A percentile compares a stretch with the other conserved stretches of the same genome.
phyloP scores from a whole-genome alignment of 2,329 filamentous ascomycete genomes.

The Anisogramma anomala region DNA sequence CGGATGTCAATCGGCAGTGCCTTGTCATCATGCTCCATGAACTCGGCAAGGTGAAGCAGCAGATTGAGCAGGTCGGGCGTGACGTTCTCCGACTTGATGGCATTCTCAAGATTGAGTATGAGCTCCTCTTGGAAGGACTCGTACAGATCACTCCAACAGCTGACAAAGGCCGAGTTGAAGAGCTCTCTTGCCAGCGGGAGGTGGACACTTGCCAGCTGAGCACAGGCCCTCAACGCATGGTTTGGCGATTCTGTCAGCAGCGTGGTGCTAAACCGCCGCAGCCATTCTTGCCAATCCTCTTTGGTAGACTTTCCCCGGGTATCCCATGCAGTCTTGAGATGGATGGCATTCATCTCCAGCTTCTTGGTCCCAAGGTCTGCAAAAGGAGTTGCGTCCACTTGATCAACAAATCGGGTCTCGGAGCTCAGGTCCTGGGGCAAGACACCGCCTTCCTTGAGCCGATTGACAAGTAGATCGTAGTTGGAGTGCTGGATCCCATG shows the following conservation, averaged over 20 bases:
- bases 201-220: constrained; percentile 80
- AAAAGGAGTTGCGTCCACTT: constrained; percentile 68
- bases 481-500: constrained; percentile 81
- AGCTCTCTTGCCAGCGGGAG: constrained; percentile 82
- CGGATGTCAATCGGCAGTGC: constrained; percentile 94
- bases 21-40: constrained; percentile 99
- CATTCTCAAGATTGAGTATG: constrained; percentile 88
- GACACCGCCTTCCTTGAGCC: constrained; percentile 86
- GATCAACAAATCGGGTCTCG: constrained; percentile 66
- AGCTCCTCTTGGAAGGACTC: constrained; percentile 95
- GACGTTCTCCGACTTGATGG: constrained; percentile 89
- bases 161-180: constrained; percentile 98
- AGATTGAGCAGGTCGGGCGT: constrained; percentile 91
- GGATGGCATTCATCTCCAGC: constrained; percentile 91
- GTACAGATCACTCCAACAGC: constrained; percentile 96
- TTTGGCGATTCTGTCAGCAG: constrained; percentile 91
- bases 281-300: constrained; percentile 99
- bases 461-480: constrained; percentile 84
- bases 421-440: constrained; percentile 91
- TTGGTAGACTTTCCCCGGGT: constrained; percentile 93
- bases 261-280: constrained; percentile 90
- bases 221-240: constrained; percentile 86
- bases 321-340: constrained; percentile 95
- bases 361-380: constrained; percentile 86
- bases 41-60: constrained; percentile 90